Base-by-base conservation (phyloP, 2,329 filamentous ascomycete species). In the Aspergillus aculeatus region DNA sequence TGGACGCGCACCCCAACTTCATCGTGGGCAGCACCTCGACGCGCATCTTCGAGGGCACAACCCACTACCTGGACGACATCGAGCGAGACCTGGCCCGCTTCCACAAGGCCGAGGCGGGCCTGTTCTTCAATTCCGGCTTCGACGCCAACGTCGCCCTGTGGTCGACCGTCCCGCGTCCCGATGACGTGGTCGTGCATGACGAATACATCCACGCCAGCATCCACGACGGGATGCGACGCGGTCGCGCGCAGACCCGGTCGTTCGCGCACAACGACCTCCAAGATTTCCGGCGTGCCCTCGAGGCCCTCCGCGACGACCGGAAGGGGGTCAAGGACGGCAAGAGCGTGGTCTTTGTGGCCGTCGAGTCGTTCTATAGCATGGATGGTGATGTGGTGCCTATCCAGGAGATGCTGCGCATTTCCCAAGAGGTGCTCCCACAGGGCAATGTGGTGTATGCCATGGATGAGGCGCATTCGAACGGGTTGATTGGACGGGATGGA, bases 171-270 rank as follows among this genome's bases (percentile, higher is more conserved):
- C 82, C 84, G 3, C 83, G 82, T 60, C 71, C 70, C 0, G 82
- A 79, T 0, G 84, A 87, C 65, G 69, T 78, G 0, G 77, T 91
- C 14, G 73, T 91, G 0, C 87, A 87, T 63, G 88, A 91, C 61
- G 86, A 86, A 66, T 77, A 86, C 24, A 82, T 91, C 5, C 89
- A 90, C 64, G 89, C 88, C 1, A 89, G 86, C 60, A 84, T 87
- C 4, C 87, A 89, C 60, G 87, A 90, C 67, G 88, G 88, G 0
- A 87, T 90, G 84, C 50, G 19, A 2, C 29, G 31, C 78, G 78
- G 35, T 62, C 84, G 38, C 3, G 50, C 50, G 1, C 19, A 52
- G 6, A 52, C 29, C 1, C 16, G 9, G 2, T 19, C 19, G 29
- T 52, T 83, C 82, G 10, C 78, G 84, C 2, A 84, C 83, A 0